A percentile compares a stretch with the other conserved stretches of the same genome.
Conservation (phyloP, 1,284 basidiomycete genomes). For the Porogramme epimiltina region DNA sequence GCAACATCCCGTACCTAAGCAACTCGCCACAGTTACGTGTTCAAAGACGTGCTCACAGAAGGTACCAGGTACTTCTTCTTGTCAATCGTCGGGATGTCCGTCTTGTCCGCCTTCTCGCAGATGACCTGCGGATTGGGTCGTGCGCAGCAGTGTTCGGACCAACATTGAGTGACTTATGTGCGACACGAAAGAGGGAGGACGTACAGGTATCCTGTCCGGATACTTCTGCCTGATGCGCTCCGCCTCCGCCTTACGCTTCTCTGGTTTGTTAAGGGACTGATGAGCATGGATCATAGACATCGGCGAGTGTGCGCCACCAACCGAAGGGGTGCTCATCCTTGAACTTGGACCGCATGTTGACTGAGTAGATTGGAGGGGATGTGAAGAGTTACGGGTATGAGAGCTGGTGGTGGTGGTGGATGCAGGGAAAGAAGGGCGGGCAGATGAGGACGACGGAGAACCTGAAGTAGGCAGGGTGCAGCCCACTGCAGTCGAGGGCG, state of each 20-base stretch:
- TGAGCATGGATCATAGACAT: conserved; percentile 28
- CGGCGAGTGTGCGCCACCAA: conserved; percentile 43
- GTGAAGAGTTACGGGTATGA: neutral
- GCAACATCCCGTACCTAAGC: conserved; percentile 6
- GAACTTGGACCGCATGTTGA: conserved; percentile 93
- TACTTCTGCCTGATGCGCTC: conserved; percentile 99
- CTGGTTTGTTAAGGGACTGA: conserved; percentile 45
- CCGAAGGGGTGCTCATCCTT: conserved; percentile 99
- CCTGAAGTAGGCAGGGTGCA: conserved; percentile 29
- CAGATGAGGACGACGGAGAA: conserved; percentile 25
- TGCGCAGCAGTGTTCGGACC: conserved; percentile 19
- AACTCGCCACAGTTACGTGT: conserved; percentile 13
- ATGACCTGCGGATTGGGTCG: conserved; percentile 71
- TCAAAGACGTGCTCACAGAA: conserved; percentile 58
- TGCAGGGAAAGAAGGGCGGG: conserved; percentile 7
- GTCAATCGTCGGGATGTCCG: conserved; percentile 99
- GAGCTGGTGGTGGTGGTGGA: conserved; percentile 1
- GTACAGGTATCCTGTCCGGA: conserved; percentile 94
- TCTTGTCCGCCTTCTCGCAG: conserved; percentile 99
- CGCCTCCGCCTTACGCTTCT: conserved; percentile 98
- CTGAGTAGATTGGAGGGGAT: neutral
- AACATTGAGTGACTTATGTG: conserved; percentile 8
- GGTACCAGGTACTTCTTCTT: conserved; percentile 99
- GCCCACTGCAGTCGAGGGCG: conserved; percentile 20
- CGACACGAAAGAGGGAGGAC: conserved; percentile 34